Evolutionary conservation across 2,329 filamentous ascomycete genomes (phyloP).

Genomic region (Aspergillus pseudoviridinutans): DNA sequence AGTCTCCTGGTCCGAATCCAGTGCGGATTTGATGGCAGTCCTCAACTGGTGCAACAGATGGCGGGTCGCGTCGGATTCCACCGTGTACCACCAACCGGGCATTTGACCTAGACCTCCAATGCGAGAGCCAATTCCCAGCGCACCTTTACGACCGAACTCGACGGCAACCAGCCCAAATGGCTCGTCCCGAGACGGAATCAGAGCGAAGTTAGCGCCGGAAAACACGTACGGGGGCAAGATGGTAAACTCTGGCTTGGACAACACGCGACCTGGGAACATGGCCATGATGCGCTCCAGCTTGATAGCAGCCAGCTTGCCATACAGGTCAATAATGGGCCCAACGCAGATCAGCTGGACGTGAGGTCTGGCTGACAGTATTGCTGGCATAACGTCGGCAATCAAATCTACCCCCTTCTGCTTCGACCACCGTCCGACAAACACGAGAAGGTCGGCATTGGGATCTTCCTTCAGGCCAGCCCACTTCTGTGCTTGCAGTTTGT

Average conservation of each 20-base stretch:
- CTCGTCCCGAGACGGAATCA: conserved; percentile 66
- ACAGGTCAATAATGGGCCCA: conserved; percentile 64
- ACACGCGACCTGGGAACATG: conserved; percentile 62
- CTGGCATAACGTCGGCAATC: conserved; percentile 67
- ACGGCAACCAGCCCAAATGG: conserved; percentile 67
- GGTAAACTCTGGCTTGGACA: conserved; percentile 66
- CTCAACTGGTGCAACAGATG: conserved; percentile 65
- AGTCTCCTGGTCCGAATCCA: conserved; percentile 54
- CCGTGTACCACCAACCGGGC: conserved; percentile 69
- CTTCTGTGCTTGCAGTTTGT: conserved; percentile 60
- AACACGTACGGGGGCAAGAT: conserved; percentile 64
- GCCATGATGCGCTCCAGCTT: conserved; percentile 64
- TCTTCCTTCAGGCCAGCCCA: conserved; percentile 63
- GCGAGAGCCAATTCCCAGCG: conserved; percentile 61
- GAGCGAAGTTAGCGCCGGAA: conserved; percentile 64
- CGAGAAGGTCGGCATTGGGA: conserved; percentile 60
- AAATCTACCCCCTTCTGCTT: conserved; percentile 67
- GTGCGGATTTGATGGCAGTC: conserved; percentile 56
- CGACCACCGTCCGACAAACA: conserved; percentile 67
- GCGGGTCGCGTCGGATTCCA: conserved; percentile 60
- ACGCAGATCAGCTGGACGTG: conserved; percentile 61
- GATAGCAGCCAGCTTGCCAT: conserved; percentile 63
- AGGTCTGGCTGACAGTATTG: conserved; percentile 56
- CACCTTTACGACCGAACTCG: conserved; percentile 65
- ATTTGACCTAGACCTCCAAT: conserved; percentile 66